These are phyloP conservation scores for Aspergillus glaucus DNA, from an alignment of 2,329 filamentous ascomycete species.

Conservation along the genomic window DNA sequence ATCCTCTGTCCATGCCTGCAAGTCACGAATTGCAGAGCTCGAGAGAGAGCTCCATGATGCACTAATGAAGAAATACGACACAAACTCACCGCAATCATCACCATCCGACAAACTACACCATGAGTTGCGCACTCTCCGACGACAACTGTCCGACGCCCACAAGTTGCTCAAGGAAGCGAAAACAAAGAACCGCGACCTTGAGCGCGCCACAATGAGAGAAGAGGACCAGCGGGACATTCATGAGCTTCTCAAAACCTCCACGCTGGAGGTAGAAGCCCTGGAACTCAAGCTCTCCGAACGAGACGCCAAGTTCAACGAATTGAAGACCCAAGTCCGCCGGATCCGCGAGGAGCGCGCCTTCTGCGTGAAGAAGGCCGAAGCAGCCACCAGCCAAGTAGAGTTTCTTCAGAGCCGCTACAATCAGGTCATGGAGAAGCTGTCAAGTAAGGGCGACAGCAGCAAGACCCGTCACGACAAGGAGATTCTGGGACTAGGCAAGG, in stretches of 20 bases:
- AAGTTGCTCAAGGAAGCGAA: slow-evolving; percentile 54
- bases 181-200: slow-evolving; percentile 44
- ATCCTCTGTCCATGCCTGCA: slow-evolving; percentile 56
- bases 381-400: slow-evolving; percentile 38
- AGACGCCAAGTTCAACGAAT: slow-evolving; percentile 56
- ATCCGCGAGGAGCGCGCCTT: slow-evolving; percentile 43
- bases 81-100: slow-evolving; percentile 50
- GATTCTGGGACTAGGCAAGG: slow-evolving; percentile 74
- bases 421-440: slow-evolving; percentile 48
- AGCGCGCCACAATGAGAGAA: slow-evolving; percentile 44
- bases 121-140: slow-evolving; percentile 54
- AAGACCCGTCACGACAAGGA: slow-evolving; percentile 52
- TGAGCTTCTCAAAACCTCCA: slow-evolving; percentile 42
- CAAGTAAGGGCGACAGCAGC: slow-evolving; percentile 34
- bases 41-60: slow-evolving; percentile 63
- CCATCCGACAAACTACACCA: slow-evolving; percentile 37
- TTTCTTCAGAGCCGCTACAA: slow-evolving; percentile 57
- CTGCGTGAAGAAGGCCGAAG: slow-evolving; percentile 36
- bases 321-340: slow-evolving; percentile 58
- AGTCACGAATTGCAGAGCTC: slow-evolving; percentile 59
- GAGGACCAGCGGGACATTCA: slow-evolving; percentile 41
- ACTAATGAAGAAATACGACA: slow-evolving; percentile 46
- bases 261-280: slow-evolving; percentile 56
- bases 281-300: slow-evolving; percentile 66
- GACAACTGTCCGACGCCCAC: slow-evolving; percentile 56